phyloP scores from a whole-genome alignment of 2,329 filamentous ascomycete species.

The Beauveria sp. region DNA sequence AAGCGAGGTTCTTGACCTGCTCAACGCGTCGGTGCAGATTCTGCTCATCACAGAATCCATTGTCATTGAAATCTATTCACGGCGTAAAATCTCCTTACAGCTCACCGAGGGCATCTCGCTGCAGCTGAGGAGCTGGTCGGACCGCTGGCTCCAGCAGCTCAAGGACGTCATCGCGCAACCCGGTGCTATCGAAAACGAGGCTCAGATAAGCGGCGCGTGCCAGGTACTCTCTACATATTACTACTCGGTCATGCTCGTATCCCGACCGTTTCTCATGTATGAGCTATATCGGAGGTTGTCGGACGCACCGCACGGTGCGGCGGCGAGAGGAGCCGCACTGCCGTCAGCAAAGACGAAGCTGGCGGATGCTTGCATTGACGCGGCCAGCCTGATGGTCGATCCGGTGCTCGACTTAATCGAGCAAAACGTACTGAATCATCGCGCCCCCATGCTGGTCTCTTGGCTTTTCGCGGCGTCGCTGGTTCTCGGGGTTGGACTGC shows the following conservation, averaged over 20 bases:
- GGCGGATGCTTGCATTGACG: conserved; percentile 48
- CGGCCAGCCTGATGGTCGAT: conserved; percentile 46
- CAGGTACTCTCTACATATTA: conserved; percentile 47
- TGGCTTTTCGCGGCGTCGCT: conserved; percentile 48
- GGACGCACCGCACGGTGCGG: conserved; percentile 19
- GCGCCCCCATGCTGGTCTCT: conserved; percentile 42
- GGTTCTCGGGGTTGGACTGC: conserved; percentile 42
- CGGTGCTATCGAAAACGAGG: conserved; percentile 17
- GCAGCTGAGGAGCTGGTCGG: conserved; percentile 44
- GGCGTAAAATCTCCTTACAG: conserved; percentile 44
- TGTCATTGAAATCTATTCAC: conserved; percentile 44
- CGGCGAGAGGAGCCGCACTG: conserved; percentile 14
- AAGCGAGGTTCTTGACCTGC: conserved; percentile 34
- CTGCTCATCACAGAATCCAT: conserved; percentile 43
- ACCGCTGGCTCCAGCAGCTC: conserved; percentile 38
- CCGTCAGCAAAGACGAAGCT: conserved; percentile 40
- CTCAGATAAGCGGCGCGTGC: conserved; percentile 37
- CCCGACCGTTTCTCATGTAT: conserved; percentile 49
- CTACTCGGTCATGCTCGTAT: conserved; percentile 50
- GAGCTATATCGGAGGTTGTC: conserved; percentile 40
- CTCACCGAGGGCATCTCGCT: conserved; percentile 46
- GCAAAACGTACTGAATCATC: conserved; percentile 32
- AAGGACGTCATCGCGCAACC: conserved; percentile 28
- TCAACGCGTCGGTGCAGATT: conserved; percentile 46
- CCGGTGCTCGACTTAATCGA: conserved; percentile 37